phyloP scores from a whole-genome alignment of 441 rosid species.

The Raphanus hybrid region DNA sequence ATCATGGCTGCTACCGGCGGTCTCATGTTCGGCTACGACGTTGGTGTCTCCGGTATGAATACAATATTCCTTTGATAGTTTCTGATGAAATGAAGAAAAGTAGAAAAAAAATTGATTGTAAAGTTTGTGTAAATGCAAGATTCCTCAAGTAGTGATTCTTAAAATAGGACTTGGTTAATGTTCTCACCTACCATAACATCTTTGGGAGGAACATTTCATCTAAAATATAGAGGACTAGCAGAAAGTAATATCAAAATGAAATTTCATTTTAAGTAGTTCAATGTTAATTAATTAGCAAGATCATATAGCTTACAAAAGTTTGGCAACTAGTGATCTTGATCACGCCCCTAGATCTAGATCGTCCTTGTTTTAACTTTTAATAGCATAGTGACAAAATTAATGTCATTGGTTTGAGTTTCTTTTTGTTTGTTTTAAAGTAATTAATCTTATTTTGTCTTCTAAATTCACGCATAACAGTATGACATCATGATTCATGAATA shows the following conservation, averaged over 20 bases:
- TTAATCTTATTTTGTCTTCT: neutral
- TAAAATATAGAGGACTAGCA: neutral
- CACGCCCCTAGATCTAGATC: neutral
- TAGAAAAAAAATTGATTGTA: neutral
- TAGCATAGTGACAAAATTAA: neutral
- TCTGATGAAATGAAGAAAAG: neutral
- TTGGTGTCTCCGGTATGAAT: slow-evolving; percentile 78
- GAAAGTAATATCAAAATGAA: neutral
- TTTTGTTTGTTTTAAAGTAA: neutral
- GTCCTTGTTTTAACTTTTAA: neutral
- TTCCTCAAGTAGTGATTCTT: neutral
- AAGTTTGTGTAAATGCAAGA: slow-evolving; percentile 10
- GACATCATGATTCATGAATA: neutral
- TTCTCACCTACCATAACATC: slow-evolving; percentile 25
- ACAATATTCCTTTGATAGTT: neutral
- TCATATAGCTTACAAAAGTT: neutral
- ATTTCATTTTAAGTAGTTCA: slow-evolving; percentile 5
- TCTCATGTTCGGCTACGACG: slow-evolving; percentile 93
- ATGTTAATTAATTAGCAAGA: neutral
- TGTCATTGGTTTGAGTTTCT: neutral
- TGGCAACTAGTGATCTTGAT: neutral
- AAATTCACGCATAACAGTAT: neutral
- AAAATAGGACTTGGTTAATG: neutral
- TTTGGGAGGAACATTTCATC: slow-evolving; percentile 22
- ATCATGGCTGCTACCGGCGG: slow-evolving; percentile 95